These are phyloP conservation scores for Rubroboletus satanas DNA, from an alignment of 768 basidiomycete genomes.

Conservation along the genomic window DNA sequence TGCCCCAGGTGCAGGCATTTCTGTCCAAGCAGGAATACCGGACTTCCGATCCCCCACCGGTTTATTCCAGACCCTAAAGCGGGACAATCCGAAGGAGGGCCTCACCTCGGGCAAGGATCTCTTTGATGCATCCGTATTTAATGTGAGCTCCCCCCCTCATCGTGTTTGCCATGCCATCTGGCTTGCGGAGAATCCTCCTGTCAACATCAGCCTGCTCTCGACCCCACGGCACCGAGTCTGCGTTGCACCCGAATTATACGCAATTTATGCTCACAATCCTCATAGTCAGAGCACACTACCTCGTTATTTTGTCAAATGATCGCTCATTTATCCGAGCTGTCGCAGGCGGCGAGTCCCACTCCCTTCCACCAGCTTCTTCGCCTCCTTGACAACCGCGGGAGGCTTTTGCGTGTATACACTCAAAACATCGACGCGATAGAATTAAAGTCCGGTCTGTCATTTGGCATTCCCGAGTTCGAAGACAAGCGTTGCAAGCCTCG, in stretches of 20 bases:
- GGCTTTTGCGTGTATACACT: conserved; percentile 82
- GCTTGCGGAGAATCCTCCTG: not conserved
- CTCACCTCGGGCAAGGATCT: conserved; percentile 79
- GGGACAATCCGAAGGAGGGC: conserved; percentile 69
- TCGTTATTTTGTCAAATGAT: conserved; percentile 87
- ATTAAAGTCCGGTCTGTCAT: conserved; percentile 78
- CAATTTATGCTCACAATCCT: conserved; percentile 19
- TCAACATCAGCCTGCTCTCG: not conserved
- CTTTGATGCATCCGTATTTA: conserved; percentile 88
- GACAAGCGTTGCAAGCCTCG: conserved; percentile 53
- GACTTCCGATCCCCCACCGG: conserved; percentile 84
- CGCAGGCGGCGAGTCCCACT: conserved; percentile 71
- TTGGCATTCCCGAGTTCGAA: conserved; percentile 74
- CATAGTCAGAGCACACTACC: conserved; percentile 69
- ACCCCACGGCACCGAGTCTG: not conserved
- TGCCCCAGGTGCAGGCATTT: conserved; percentile 76
- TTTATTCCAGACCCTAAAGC: conserved; percentile 72
- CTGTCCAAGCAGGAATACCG: conserved; percentile 83
- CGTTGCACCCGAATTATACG: not conserved
- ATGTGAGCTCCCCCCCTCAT: conserved; percentile 44
- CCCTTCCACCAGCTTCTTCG: conserved; percentile 76
- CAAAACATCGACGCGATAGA: conserved; percentile 94
- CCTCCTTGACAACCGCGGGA: conserved; percentile 67
- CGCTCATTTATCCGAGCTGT: conserved; percentile 70
- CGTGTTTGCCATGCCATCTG: conserved; percentile 4